Evolutionary conservation across 495 filamentous ascomycete species (phyloP), one percentile per base, ranked within the genome.

Genomic region (Aspergillus olivimuriae): DNA sequence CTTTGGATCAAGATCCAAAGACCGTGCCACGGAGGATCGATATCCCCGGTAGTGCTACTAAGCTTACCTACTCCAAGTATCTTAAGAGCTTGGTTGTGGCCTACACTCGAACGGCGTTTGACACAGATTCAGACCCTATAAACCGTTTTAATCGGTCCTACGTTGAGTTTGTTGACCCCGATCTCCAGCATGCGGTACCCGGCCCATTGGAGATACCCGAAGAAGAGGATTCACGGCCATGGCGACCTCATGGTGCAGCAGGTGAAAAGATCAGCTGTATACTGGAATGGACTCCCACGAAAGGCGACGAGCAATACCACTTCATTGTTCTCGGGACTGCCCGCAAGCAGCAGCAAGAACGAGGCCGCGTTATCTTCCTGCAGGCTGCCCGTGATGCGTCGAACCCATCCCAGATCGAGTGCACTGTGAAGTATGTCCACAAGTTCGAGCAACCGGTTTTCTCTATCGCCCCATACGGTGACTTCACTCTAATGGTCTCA

Each of bases 251-350:
- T 28, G 58, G 56, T 10, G 52, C 58, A 21, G 55, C 61, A n/a
- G 72, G 71, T 5, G 74, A 77, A 47, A 66, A 57, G 11, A 64
- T 75, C 37, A 68, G 65, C 21, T 74, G 69, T 39, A 69, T 76
- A 9, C 42, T 69, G 14, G 74, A 77, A 44, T 77, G 74, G 74
- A 62, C 58, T 6, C 71, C 69, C 20, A 52, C 51, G 32, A 60
- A 56, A 44, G 57, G 58, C 16, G 63, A 58, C 8, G 53, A 70
- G n/a, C 52, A 59, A 32, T 72, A 73, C 24, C 70, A 77, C 46
- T 60, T 74, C 39, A 53, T 77, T 19, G 61, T 70, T 21, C 56
- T 77, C 44, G 67, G 69, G 14, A 73, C 69, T 8, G 52, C 62
- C 2, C 55, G 66, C 20, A 48, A 50, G 5, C 50, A 56, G 4